phyloP scores from a whole-genome alignment of 768 basidiomycete species.

The Dendrothele bispora region DNA sequence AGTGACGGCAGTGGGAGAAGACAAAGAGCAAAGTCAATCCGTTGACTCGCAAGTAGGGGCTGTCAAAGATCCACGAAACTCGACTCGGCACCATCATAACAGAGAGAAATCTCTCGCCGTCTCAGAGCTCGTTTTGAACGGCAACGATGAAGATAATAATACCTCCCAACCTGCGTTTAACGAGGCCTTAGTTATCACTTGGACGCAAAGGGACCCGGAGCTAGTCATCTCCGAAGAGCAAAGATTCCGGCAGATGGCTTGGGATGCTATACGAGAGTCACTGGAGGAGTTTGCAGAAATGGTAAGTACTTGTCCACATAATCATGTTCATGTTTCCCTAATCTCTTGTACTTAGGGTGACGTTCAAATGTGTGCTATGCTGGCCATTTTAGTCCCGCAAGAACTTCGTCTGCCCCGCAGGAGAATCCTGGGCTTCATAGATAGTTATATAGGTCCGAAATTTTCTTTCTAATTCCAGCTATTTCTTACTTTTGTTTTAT shows the following conservation, averaged over 20 bases:
- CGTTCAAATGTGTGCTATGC: slow-evolving; percentile 76
- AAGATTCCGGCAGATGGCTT: slow-evolving; percentile 51
- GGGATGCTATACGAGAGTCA: slow-evolving; percentile 52
- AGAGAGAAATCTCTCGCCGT: slow-evolving; percentile 28
- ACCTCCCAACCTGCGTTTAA: too few relatives aligned
- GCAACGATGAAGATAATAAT: slow-evolving; percentile 11
- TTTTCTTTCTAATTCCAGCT: neutral
- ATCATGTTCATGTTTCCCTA: slow-evolving; percentile 9
- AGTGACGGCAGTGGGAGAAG: slow-evolving; percentile 56
- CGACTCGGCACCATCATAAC: slow-evolving; percentile 20
- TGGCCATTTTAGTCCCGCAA: slow-evolving; percentile 57
- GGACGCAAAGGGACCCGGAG: slow-evolving; percentile 40
- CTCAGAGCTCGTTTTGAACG: slow-evolving; percentile 28
- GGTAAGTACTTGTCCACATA: slow-evolving; percentile 32
- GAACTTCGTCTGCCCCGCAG: slow-evolving; percentile 52
- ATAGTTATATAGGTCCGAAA: slow-evolving; percentile 69
- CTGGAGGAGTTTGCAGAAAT: slow-evolving; percentile 64
- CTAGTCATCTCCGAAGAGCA: slow-evolving; percentile 50
- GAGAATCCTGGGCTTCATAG: slow-evolving; percentile 55
- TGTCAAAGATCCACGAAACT: slow-evolving; percentile 22
- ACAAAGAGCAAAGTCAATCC: slow-evolving; percentile 18
- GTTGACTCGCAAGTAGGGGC: slow-evolving; percentile 27
- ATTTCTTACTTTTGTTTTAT: neutral
- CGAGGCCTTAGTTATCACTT: slow-evolving; percentile 14
- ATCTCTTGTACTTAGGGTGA: slow-evolving; percentile 54